Evolutionary conservation across 352 stramenopile genomes (phyloP), one percentile per base, ranked within the genome.

Genomic region (Globisporangium parvum): DNA sequence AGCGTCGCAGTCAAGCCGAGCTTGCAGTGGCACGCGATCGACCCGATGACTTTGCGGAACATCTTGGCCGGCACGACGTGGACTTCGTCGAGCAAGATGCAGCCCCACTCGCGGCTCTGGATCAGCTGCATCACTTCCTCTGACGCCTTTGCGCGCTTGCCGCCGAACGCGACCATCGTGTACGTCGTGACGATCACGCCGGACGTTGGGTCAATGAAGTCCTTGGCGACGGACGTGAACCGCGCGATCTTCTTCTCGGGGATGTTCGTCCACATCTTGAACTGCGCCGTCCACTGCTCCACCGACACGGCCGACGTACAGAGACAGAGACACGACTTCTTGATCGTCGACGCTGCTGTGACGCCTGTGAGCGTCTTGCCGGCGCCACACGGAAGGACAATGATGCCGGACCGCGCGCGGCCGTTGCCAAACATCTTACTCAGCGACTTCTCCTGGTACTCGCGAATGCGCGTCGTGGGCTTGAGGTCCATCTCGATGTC

Each of bases 381-480:
- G 42, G 97, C 97, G 46, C 97, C 97, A 71, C 97, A 99, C 0
- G 97, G 97, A 40, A 99, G 77, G 41, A 99, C 97, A 66, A 99
- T 99, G 61, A 99, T 99, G 17, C 97, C 97, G n/a, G 95, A 99
- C 42, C 97, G 80, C 15, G 97, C 97, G 41, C 97, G 93, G 9
- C 97, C 97, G 71, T 99, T 99, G 21, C 97, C 97, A 78, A 99
- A 99, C 97, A 99, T 99, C 63, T 99, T 99, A 55, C 91, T 98
- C 18, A 99, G 82, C 21, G 88, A 98, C 58, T 98, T 97, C 64
- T 99, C 96, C 70, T 99, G 97, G 77, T 99, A 99, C 47, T 97
- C 82, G 28, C 97, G 91, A 67, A 99, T 98, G 31, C 88, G 82
- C 47, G 91, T 97, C 8, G 87, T 96, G 47, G 86, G 88, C 53